Evolutionary conservation across 139 green algal genomes (phyloP), one percentile per base, ranked within the genome.

Genomic region (Micractinium conductrix): DNA sequence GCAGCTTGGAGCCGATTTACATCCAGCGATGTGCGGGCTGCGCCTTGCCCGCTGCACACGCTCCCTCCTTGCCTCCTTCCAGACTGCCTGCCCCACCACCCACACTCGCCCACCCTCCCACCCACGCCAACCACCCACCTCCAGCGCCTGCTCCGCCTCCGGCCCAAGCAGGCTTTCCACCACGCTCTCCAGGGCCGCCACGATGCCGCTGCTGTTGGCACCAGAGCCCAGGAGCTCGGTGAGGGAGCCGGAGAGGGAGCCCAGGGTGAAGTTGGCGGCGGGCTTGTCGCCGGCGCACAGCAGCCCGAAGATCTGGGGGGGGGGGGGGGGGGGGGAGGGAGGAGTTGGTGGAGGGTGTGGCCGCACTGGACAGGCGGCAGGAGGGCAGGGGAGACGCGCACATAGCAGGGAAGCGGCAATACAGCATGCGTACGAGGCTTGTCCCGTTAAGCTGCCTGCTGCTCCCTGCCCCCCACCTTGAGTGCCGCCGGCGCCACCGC

Each of bases 81-180:
- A n/a, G n/a, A n/a, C n/a, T n/a, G n/a, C 60, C 26, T 6, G 14
- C 60, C 26, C 3, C 22, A 37, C 33, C 60, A 68, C 22, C 33
- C 26, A 68, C 58, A 65, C 60, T 33, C 26, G 9, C 2, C 26
- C 26, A 2, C 60, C 26, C 26, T 35, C 10, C 14, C 19, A 1
- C 2, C 60, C 26, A 24, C 60, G 4, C 26, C 60, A 12, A 12
- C 22, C 67, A 48, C 68, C 22, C 40, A 55, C 69, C 69, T 76
- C 22, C 14, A 76, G 26, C 22, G 42, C 37, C 0, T 40, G 40
- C 6, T 76, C 42, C 28, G 65, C 65, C 10, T 72, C 33, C n/a
- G 24, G 33, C 33, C 16, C 74, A n/a, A 80, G 74, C 45, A 67
- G 45, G 53, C 42, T 81, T 33, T 42, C 50, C 55, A 81, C 53